Conservation (phyloP, 2,329 filamentous ascomycete genomes). For the Microsporum audouinii region DNA sequence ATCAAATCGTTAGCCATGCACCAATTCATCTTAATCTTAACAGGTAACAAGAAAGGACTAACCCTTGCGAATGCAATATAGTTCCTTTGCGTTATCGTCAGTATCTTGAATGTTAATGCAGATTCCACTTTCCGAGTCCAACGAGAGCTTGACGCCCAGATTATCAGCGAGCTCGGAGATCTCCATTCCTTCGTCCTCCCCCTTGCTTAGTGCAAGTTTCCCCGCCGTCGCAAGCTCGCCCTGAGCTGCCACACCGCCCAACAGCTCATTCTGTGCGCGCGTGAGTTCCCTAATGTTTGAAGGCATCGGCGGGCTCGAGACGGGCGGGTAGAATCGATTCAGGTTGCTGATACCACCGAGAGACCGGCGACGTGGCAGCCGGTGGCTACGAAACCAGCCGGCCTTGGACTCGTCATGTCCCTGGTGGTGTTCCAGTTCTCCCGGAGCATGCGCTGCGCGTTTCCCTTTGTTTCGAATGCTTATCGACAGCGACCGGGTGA, state of each 20-base stretch:
- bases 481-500: slow-evolving; percentile 32
- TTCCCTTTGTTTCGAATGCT: slow-evolving; percentile 26
- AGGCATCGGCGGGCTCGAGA: slow-evolving; percentile 12
- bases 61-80: slow-evolving; percentile 30
- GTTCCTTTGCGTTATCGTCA: slow-evolving; percentile 24
- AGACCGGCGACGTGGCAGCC: slow-evolving; percentile 28
- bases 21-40: neutral
- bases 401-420: slow-evolving; percentile 17
- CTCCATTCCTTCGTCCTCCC: slow-evolving; percentile 17
- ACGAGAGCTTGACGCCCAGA: slow-evolving; percentile 22
- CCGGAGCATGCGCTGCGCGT: slow-evolving; percentile 3
- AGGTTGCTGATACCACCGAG: slow-evolving; percentile 27
- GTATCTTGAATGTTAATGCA: slow-evolving; percentile 35
- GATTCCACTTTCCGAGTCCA: slow-evolving; percentile 41
- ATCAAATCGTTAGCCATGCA: slow-evolving; percentile 13
- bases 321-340: slow-evolving; percentile 22
- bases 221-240: slow-evolving; percentile 30
- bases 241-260: slow-evolving; percentile 37
- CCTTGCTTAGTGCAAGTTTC: slow-evolving; percentile 17
- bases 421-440: neutral
- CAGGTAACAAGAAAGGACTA: slow-evolving; percentile 8
- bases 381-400: slow-evolving; percentile 21
- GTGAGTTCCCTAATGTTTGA: slow-evolving; percentile 21
- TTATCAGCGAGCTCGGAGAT: slow-evolving; percentile 13
- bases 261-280: slow-evolving; percentile 30